Evolutionary conservation across 495 filamentous ascomycete species (phyloP).

Genomic region (Penicillium ochrochloron): DNA sequence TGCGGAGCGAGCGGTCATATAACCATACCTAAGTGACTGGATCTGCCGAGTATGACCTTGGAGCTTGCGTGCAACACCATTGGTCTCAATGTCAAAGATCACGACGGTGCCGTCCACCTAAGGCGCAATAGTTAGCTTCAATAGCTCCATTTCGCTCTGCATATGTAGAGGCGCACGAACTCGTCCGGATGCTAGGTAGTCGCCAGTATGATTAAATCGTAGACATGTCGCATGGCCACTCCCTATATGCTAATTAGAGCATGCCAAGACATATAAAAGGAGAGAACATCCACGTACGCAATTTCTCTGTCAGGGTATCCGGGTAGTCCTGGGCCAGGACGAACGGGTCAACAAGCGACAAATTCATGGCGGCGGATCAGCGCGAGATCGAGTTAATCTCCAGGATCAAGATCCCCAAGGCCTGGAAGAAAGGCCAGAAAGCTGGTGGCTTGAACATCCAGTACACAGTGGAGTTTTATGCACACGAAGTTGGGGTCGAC

Average conservation of each 20-base stretch:
- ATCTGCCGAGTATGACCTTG: conserved; percentile 90
- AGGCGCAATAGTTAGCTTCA: conserved; percentile 14
- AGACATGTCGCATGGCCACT: conserved; percentile 71
- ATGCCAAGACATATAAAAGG: no score
- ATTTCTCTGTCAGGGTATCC: conserved; percentile 80
- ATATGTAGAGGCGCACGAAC: conserved; percentile 45
- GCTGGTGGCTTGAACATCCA: conserved; percentile 37
- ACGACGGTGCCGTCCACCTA: conserved; percentile 88
- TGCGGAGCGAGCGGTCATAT: background rate
- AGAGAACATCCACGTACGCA: conserved; percentile 57
- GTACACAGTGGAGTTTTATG: conserved; percentile 15
- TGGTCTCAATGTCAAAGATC: conserved; percentile 96
- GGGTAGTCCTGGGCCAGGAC: conserved; percentile 94
- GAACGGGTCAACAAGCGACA: conserved; percentile 78
- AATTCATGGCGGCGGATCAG: conserved; percentile 63
- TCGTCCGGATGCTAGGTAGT: conserved; percentile 91
- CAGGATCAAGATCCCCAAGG: conserved; percentile 24
- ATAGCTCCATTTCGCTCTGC: background rate
- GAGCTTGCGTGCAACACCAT: conserved; percentile 90
- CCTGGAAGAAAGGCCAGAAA: conserved; percentile 37
- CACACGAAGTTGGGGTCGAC: background rate
- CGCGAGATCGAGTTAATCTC: conserved; percentile 11
- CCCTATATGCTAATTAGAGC: conserved; percentile 36
- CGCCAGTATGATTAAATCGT: conserved; percentile 91
- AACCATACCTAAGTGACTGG: conserved; percentile 69